Base-by-base conservation (phyloP, 75 land plant species). In the Pinus taeda region DNA sequence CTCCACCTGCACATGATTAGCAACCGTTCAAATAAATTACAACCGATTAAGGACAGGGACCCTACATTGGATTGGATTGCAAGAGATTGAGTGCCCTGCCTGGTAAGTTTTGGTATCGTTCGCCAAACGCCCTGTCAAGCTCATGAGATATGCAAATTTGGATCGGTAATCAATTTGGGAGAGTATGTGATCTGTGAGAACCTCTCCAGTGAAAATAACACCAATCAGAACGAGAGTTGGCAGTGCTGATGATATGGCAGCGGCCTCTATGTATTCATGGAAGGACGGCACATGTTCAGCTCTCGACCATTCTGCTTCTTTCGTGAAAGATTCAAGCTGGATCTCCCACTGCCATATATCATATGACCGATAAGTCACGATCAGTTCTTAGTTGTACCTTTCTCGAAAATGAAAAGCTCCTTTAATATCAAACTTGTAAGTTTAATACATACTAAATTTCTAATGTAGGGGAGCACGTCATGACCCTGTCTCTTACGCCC, bases 261-360 rank as follows among this genome's bases (percentile, higher is more conserved):
- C 87, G 74, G 79, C 81, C 24, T 74, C 69, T 49, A 92, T 73
- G 73, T 92, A 92, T 66, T 92, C 92, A 3, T 80, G 57, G 3
- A 86, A 56, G 0, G 79, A 55, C n/a, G 94, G 94, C 3, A 59
- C 72, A 49, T 86, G 75, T 12, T 83, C 78, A 2, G 58, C 37
- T 24, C 75, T 6, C 29, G 61, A 61, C 90, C 92, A 86, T 36
- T 84, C 81, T 49, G 90, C 88, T 69, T 92, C 92, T 12, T 77
- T 79, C 13, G 76, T 26, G 61, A 59, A 60, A 18, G 90, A 73
- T 37, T 71, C 76, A n/a, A 85, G 67, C 57, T 77, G 85, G 30
- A 74, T 76, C 65, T 79, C 80, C 94, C 89, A 89, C 90, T 89
- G 60, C 17, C 42, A 7, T 5, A 37, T 39, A 57, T 39, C 14